Conservation (phyloP, 2,329 filamentous ascomycete species). For the Xylaria digitata region DNA sequence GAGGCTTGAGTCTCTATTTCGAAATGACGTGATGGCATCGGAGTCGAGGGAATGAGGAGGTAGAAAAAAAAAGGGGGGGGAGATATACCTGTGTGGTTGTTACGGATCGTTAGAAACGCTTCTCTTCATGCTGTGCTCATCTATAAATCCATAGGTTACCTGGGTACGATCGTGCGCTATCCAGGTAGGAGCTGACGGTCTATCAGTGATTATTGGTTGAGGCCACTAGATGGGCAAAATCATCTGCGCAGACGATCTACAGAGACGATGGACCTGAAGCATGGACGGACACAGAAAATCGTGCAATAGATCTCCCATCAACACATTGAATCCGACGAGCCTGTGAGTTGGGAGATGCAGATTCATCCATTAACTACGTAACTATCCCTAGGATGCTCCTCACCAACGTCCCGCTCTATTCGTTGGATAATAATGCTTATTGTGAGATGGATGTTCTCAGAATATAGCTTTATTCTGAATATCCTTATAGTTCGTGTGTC, state of each 20-base stretch:
- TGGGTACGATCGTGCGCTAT: neutral
- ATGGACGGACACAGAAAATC: neutral
- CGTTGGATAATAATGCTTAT: no score
- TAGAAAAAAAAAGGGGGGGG: neutral
- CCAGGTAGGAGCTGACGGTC: neutral
- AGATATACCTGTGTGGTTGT: neutral
- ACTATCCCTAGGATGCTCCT: neutral
- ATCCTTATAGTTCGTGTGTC: no score
- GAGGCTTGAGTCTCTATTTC: conserved; percentile 7
- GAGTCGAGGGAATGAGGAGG: neutral
- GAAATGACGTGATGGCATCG: neutral
- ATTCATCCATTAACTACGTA: no score
- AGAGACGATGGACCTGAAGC: neutral
- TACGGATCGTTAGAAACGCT: neutral
- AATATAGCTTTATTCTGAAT: neutral
- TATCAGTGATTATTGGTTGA: neutral
- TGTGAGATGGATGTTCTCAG: neutral
- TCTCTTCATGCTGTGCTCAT: conserved; percentile 1
- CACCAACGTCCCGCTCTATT: neutral
- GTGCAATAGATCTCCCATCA: neutral
- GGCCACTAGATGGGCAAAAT: neutral
- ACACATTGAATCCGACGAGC: no score
- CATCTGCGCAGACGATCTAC: conserved; percentile 4
- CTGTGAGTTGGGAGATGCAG: no score
- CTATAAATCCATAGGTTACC: neutral